phyloP scores from a whole-genome alignment of 176 grass and related monocot genomes.

The Eleusine indica region DNA sequence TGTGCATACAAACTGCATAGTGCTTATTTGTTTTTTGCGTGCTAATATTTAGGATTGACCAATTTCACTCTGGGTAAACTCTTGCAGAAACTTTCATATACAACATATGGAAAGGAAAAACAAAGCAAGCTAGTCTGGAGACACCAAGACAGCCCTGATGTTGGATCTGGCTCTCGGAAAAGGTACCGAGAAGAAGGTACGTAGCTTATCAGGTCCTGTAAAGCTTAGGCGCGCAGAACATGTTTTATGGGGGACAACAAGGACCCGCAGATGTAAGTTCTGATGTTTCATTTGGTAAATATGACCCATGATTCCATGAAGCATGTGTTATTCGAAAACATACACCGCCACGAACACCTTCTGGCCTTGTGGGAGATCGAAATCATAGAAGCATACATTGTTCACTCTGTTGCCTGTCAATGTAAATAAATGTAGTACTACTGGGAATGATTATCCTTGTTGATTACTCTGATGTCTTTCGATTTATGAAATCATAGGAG shows the following conservation, averaged over 20 bases:
- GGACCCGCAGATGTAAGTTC: background rate
- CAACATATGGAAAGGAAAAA: constrained; percentile 80
- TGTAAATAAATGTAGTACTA: background rate
- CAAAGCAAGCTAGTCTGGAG: constrained; percentile 94
- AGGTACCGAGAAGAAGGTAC: constrained; percentile 61
- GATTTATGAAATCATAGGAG: background rate
- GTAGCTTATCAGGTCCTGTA: constrained; percentile 32
- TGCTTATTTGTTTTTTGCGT: background rate
- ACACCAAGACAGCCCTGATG: constrained; percentile 62
- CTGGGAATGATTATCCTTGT: background rate
- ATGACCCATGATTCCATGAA: constrained; percentile 14
- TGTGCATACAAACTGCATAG: background rate
- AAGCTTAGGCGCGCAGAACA: background rate
- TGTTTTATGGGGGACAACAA: background rate
- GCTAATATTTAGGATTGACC: constrained; percentile 29
- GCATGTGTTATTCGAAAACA: background rate
- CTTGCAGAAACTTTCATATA: constrained; percentile 84
- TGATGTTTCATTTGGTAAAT: constrained; percentile 41
- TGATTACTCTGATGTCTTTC: background rate
- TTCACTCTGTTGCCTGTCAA: background rate
- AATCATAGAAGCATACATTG: background rate
- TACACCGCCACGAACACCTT: background rate
- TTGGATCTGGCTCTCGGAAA: constrained; percentile 62
- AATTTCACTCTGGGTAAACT: constrained; percentile 34
- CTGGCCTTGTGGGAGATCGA: constrained; percentile 1